Base-by-base conservation (phyloP, 257 asterid species). In the Eucommia ulmoides region DNA sequence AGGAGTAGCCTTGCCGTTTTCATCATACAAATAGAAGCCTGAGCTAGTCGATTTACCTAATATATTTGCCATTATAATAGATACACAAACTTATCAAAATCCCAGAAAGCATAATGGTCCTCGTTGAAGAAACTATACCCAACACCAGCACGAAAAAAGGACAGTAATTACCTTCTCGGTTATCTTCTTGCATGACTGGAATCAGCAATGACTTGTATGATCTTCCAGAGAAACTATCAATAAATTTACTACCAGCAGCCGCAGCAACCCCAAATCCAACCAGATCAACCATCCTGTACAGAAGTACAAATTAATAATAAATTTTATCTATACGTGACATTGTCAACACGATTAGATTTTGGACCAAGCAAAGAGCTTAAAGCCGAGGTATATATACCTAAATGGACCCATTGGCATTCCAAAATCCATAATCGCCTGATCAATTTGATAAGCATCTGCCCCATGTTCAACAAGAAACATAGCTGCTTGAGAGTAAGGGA, bases 161-260 rank as follows among this genome's bases (percentile, higher is more conserved):
- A 42, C 7, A 42, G 19, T 16, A 3, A 7, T 4, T 69, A 86
- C 95, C 99, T 15, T 74, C 75, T 63, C 99, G 75, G 64, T 86
- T 86, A 63, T 83, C 97, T 64, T 83, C 89, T 55, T 79, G 94
- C 99, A 91, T 73, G 62, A 91, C 65, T 1, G 97, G 88, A 56
- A 91, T 75, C 58, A 86, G 61, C 95, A 81, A 70, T 1, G 97
- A 83, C 62, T 81, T 83, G 67, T 83, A 91, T 41, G 87, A 73
- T 55, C 97, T 86, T 46, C 83, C 91, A 0, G 95, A 85, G 45
- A 83, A 86, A 55, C 80, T 83, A 41, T 77, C 41, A 29, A 81
- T 77, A 49, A 75, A 86, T 45, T 91, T 89, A 33, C 77, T 70
- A n/a, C 94, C 95, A 11, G 94, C 83, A 50, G 94, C 94, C 51